Percentiles rank a stretch among this genome's conserved stretches.
Conservation (phyloP, 805 yeast genomes). For the Sporopachydermia quercuum region DNA sequence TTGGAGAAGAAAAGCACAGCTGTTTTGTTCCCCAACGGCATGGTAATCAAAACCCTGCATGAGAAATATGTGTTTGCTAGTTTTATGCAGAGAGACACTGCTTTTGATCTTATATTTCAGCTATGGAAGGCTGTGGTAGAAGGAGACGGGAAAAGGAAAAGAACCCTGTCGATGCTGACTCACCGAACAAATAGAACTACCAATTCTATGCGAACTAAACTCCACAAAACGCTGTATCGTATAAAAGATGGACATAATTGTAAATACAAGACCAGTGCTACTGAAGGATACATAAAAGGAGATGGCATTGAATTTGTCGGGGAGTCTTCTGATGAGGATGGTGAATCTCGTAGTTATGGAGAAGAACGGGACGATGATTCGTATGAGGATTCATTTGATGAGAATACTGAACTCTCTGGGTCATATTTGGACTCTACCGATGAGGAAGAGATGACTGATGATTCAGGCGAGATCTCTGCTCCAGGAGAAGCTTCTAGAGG, state of each 20-base stretch:
- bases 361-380: background rate
- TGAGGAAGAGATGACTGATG: constrained; percentile 4
- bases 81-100: constrained; percentile 66
- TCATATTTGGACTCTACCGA: background rate
- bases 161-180: constrained; percentile 11
- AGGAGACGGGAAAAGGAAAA: constrained; percentile 2
- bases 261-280: constrained; percentile 3
- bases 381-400: background rate
- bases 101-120: constrained; percentile 52
- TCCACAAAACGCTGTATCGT: constrained; percentile 2
- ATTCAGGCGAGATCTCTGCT: constrained; percentile 3
- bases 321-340: background rate
- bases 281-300: background rate
- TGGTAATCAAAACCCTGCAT: constrained; percentile 47
- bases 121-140: constrained; percentile 39
- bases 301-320: background rate
- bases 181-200: background rate
- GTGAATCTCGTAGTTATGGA: no score
- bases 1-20: constrained; percentile 79
- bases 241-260: constrained; percentile 3
- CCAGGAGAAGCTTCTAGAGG: background rate
- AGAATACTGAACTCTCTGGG: background rate
- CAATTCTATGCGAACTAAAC: background rate
- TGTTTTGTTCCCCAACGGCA: constrained; percentile 85
- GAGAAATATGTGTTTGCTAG: constrained; percentile 73